phyloP scores from a whole-genome alignment of 2,329 filamentous ascomycete genomes.

The Nigrospora oryzae region DNA sequence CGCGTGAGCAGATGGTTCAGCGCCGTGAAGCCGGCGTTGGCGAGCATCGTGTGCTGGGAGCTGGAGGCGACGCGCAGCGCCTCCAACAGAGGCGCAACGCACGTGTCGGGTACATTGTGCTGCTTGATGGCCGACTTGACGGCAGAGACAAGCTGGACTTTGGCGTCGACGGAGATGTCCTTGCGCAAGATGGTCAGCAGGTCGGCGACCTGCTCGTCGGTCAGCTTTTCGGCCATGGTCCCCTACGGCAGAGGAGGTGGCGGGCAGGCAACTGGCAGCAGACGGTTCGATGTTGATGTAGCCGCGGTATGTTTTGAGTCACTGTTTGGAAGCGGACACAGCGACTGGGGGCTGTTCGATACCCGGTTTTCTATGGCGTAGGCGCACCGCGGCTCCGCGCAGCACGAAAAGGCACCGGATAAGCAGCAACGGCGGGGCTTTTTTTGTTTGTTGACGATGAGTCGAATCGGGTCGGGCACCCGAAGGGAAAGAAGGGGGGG shows the following conservation, averaged over 20 bases:
- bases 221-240: slow-evolving; percentile 48
- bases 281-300: slow-evolving; percentile 3
- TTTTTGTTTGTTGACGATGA: no score
- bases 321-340: no score
- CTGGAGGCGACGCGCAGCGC: slow-evolving; percentile 67
- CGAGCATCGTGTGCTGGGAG: slow-evolving; percentile 69
- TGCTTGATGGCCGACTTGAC: slow-evolving; percentile 90
- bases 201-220: slow-evolving; percentile 49
- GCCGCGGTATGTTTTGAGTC: slow-evolving; percentile 10
- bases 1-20: slow-evolving; percentile 83
- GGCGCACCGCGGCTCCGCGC: no score
- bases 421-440: no score
- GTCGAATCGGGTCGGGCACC: no score
- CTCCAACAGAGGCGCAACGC: slow-evolving; percentile 70
- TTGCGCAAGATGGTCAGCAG: slow-evolving; percentile 44
- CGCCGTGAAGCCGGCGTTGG: slow-evolving; percentile 78
- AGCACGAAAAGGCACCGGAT: no score
- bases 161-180: slow-evolving; percentile 60
- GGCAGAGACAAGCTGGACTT: slow-evolving; percentile 61
- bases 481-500: no score
- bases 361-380: slow-evolving; percentile 1
- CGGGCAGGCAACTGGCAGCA: not conserved
- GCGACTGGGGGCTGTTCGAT: slow-evolving; percentile 10
- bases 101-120: slow-evolving; percentile 72
- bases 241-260: slow-evolving; percentile 3